Base-by-base conservation (phyloP, 1,284 basidiomycete species). In the Coniferiporia weirii region DNA sequence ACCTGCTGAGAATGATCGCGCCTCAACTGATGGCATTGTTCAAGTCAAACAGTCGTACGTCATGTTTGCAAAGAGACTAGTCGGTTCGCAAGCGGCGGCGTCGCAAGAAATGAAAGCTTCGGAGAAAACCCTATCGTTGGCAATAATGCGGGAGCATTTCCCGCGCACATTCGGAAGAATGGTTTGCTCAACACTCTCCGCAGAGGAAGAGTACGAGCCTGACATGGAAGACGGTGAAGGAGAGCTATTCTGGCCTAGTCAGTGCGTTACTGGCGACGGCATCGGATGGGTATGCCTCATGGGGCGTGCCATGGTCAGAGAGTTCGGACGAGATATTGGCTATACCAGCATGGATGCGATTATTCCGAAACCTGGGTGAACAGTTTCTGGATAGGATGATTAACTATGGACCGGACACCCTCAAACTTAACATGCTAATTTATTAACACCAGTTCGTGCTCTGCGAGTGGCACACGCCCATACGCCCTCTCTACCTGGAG, bases 221-320 rank as follows among this genome's bases (percentile, higher is more conserved):
- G 88, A 90, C 63, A 82, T 90, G 59, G 88, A 90, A 67, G 88
- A 91, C 64, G 84, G 87, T 63, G 88, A 89, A 68, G 86, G 88
- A 62, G 89, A 90, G 66, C 75, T 91, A 15, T 87, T 82, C 68
- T 91, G 88, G 89, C 89, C 88, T 0, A 81, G 82, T 40, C 83
- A 88, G 65, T 75, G 79, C 47, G 73, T 82, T 52, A 85, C 80
- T 34, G 87, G 86, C 52, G 84, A 88, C 68, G 87, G 88, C 52
- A 75, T 91, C 34, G 88, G 84, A 15, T 91, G 88, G 88, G 81
- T 89, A 13, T 89, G 87, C 69, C 73, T 85, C 45, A 83, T 91
- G 80, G 88, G 87, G 63, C 87, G 85, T 68, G 84, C 87, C 45
- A 91, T 91, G 88, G 80, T 91, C 66, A 83, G 79, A 65, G 88